Evolutionary conservation across 2,329 filamentous ascomycete genomes (phyloP), one percentile per base, ranked within the genome.

Genomic region (Fusarium cicatricum): DNA sequence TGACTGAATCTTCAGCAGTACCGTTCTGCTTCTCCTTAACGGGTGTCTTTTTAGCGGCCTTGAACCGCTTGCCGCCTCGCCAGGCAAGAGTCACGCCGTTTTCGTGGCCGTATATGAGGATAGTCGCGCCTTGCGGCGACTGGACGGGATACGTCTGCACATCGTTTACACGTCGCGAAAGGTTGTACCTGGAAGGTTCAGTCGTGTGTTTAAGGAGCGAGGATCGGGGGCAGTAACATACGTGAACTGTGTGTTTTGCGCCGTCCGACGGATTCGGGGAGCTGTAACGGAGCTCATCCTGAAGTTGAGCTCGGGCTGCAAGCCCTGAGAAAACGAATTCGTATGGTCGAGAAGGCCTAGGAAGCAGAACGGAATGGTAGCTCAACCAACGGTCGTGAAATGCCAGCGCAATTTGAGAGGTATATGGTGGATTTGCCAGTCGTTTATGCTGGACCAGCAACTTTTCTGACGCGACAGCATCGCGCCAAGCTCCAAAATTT

Each of bases 91-190:
- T 85, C 36, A 88, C 72, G 38, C 86, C 86, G 70, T 82, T 85
- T 55, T 87, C 84, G 64, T 88, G 85, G 39, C 83, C 85, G 65
- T 87, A 87, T 38, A 89, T 73, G 21, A 89, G 70, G 66, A 89
- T 81, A 3, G 81, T 85, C 7, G 86, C 86, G 31, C 86, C 86
- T 66, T 89, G 86, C 2, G 85, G 80, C 2, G 86, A 87, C 53
- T 80, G 78, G 15, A 86, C 76, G 1, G 86, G 86, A 66, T 88
- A 88, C 4, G 80, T 80, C 63, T 86, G 83, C 43, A 86, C 78
- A 65, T 85, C 78, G 70, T 88, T 78, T 41, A 87, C 77, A 55
- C 85, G 83, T 55, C 82, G 79, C 36, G 80, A 75, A 28, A 88
- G 73, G 52, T 86, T 82, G 63, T 88, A 88, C 55, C 86, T 89